A percentile compares a stretch with the other conserved stretches of the same genome.
phyloP scores from a whole-genome alignment of 1,284 basidiomycete species.

The Tilletia setariae region DNA sequence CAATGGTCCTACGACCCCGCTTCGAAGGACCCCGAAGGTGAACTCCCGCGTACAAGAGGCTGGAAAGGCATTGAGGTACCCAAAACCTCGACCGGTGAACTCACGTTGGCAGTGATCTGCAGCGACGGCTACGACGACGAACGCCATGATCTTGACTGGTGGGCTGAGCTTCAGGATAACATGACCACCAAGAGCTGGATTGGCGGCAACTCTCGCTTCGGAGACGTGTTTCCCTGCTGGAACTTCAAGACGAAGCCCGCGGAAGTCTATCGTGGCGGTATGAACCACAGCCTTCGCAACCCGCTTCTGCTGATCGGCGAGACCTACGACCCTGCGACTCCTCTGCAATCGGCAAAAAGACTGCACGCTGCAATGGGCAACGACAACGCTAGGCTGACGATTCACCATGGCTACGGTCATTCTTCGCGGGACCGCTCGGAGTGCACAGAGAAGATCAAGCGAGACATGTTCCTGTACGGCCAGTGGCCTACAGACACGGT shows the following conservation, averaged over 20 bases:
- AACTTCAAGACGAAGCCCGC: conserved; percentile 25
- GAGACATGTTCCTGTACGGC: conserved; percentile 25
- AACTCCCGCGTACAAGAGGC: neutral
- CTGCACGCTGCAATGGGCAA: conserved; percentile 26
- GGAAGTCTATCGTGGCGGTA: conserved; percentile 27
- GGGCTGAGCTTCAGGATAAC: conserved; percentile 23
- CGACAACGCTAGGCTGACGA: conserved; percentile 25
- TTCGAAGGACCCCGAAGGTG: neutral
- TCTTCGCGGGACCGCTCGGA: conserved; percentile 25
- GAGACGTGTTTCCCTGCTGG: conserved; percentile 31
- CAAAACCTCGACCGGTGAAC: conserved; percentile 23
- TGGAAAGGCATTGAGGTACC: conserved; percentile 16
- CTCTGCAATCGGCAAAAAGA: conserved; percentile 25
- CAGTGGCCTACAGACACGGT: conserved; percentile 23
- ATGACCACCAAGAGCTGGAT: conserved; percentile 28
- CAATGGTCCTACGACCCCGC: conserved; percentile 30
- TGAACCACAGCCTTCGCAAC: conserved; percentile 23
- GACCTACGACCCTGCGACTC: conserved; percentile 33
- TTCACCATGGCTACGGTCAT: conserved; percentile 30
- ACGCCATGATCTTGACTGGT: conserved; percentile 22
- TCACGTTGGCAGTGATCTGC: conserved; percentile 28
- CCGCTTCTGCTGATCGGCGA: conserved; percentile 28
- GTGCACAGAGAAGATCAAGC: conserved; percentile 25
- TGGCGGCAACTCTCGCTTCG: conserved; percentile 28
- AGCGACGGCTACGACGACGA: conserved; percentile 29